These are phyloP conservation scores for Pythium aphanidermatum DNA, from an alignment of 352 stramenopile species.

Conservation along the genomic window DNA sequence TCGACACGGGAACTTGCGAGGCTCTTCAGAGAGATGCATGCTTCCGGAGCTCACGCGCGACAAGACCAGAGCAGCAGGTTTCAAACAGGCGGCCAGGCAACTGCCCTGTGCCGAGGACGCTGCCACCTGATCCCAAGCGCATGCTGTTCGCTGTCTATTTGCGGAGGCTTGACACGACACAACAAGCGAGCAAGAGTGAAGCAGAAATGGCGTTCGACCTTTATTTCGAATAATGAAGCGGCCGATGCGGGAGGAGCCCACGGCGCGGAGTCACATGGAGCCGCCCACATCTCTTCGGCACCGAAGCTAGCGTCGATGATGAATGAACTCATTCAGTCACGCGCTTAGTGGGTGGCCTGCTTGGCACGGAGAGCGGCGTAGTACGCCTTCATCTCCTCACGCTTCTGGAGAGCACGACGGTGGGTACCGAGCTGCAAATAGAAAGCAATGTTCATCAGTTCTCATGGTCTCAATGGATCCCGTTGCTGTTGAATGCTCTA, in stretches of 20 bases:
- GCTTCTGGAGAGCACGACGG: slow-evolving; percentile 96
- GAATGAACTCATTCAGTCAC: slow-evolving; percentile 15
- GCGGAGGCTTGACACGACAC: slow-evolving; percentile 5
- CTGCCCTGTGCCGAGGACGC: too few species aligned
- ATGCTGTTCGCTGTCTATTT: too few species aligned
- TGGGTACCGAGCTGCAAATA: slow-evolving; percentile 91
- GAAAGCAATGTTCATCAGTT: not conserved
- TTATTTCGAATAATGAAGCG: slow-evolving; percentile 65
- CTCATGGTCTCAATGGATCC: slow-evolving; percentile 5
- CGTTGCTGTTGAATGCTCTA: slow-evolving; percentile 8
- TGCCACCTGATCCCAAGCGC: too few species aligned
- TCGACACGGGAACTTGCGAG: too few species aligned
- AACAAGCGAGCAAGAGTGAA: slow-evolving; percentile 23
- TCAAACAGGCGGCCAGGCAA: too few species aligned
- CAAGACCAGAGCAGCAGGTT: too few species aligned
- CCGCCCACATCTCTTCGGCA: slow-evolving; percentile 3
- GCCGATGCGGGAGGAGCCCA: slow-evolving; percentile 32
- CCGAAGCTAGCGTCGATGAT: slow-evolving; percentile 17
- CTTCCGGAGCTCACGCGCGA: too few species aligned
- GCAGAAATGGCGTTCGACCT: slow-evolving; percentile 47
- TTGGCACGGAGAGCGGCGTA: slow-evolving; percentile 96
- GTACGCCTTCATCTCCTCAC: slow-evolving; percentile 99
- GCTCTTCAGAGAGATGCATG: too few species aligned
- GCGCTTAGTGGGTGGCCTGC: slow-evolving; percentile 69
- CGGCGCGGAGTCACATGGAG: slow-evolving; percentile 1